Evolutionary conservation across 2,329 filamentous ascomycete genomes (phyloP), one percentile per base, ranked within the genome.

Genomic region (Penicillium brasilianum): DNA sequence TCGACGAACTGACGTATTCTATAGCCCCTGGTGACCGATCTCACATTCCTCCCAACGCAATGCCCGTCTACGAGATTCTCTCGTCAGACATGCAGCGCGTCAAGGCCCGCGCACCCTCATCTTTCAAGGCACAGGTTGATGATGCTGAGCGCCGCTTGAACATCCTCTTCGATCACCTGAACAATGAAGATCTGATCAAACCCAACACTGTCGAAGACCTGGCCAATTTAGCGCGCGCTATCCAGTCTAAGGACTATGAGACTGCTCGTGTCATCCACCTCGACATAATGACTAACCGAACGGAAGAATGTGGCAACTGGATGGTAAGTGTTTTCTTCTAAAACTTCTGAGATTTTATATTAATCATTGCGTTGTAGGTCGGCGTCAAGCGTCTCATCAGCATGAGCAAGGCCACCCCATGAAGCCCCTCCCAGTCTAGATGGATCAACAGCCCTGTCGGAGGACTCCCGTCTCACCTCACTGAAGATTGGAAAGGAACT

Each of bases 161-260:
- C 71, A 88, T 97, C 53, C 82, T 99, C n/a, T 98, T 97, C 75
- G 94, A 99, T 74, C 93, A 97, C 76, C 83, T 99, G 50, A 99
- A 98, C 84, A 98, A 98, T 68, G 90, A 93, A 72, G 93, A 98
- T 72, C 82, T 97, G 43, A 83, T 98, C 57, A 91, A 90, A 80
- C 86, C 90, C 1, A 89, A 91, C 71, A 97, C 82, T 6, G 65
- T 84, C 28, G 74, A 76, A 43, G 80, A 79, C 58, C 80, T 84
- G 74, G 74, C 74, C 10, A 75, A 81, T 71, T 65, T 85, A 66
- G 85, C 90, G 9, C 80, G 86, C 64, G 87, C 90, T 28, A 77
- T 96, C 57, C 86, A 90, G 68, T 77, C 81, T 58, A 88, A 87
- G 80, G 83, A 95, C 69, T 93, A 90, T 67, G 84, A 87, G 44